Evolutionary conservation across 352 stramenopile species (phyloP).

Genomic region (Achlya hypogyna): DNA sequence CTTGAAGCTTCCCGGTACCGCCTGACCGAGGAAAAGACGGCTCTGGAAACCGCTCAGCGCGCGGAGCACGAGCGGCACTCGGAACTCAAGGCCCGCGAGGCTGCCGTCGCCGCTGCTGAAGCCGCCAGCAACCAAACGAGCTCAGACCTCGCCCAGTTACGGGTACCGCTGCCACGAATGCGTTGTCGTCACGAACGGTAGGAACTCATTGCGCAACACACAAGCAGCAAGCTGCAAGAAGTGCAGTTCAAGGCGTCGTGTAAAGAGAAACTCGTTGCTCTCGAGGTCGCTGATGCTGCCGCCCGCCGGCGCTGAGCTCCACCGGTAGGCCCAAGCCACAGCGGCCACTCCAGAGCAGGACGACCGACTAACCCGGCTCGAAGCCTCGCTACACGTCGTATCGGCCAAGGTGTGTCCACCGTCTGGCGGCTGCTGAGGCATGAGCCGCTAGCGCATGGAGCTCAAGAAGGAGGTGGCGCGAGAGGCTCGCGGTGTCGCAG

Average conservation of each 20-base stretch:
- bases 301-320: background rate
- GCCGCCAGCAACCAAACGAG: background rate
- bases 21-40: background rate
- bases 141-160: background rate
- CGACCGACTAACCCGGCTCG: conserved; percentile 38
- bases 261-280: conserved; percentile 31
- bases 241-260: conserved; percentile 25
- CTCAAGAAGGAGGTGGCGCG: conserved; percentile 46
- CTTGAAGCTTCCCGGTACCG: background rate
- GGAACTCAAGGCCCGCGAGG: background rate
- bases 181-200: conserved; percentile 25
- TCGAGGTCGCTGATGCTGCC: conserved; percentile 26
- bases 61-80: background rate
- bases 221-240: conserved; percentile 27
- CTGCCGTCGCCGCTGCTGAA: background rate
- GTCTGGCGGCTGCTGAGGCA: background rate
- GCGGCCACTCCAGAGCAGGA: conserved; percentile 26
- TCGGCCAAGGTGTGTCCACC: conserved; percentile 21
- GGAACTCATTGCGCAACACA: conserved; percentile 40
- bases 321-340: background rate
- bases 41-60: background rate
- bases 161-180: background rate
- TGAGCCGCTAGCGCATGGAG: conserved; percentile 37
- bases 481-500: conserved; percentile 49
- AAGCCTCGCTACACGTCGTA: conserved; percentile 63